Evolutionary conservation across 176 grass and related monocot species (phyloP).

Genomic region (Phyllostachys edulis): DNA sequence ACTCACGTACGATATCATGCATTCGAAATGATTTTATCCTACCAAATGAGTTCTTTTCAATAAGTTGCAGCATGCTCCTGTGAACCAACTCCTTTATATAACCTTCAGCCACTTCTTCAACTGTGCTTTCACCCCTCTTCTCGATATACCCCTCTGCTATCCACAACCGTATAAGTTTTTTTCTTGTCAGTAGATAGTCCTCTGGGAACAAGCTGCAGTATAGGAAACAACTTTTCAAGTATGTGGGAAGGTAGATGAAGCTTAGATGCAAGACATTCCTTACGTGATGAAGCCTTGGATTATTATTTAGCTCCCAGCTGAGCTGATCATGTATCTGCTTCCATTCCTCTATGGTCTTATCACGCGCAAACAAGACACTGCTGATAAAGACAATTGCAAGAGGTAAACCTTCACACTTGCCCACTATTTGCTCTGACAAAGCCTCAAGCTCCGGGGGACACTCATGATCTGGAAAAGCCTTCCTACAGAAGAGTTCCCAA

Average conservation of each 20-base stretch:
- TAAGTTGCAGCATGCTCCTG: slow-evolving; percentile 19
- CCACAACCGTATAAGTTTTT: slow-evolving; percentile 1
- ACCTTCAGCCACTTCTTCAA: slow-evolving; percentile 22
- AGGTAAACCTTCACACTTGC: not conserved
- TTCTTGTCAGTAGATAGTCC: slow-evolving; percentile 16
- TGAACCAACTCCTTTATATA: slow-evolving; percentile 27
- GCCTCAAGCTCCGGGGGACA: not conserved
- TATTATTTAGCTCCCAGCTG: not conserved
- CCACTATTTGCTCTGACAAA: not conserved
- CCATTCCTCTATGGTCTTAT: slow-evolving; percentile 3
- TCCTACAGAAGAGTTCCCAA: slow-evolving; percentile 24
- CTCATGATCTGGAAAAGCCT: not conserved
- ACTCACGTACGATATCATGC: slow-evolving; percentile 28
- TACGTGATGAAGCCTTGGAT: not conserved
- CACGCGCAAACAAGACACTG: not conserved
- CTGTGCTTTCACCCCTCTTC: not conserved
- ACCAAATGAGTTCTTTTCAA: not conserved
- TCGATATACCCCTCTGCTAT: not conserved
- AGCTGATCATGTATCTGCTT: not conserved
- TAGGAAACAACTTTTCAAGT: slow-evolving; percentile 25
- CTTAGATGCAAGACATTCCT: slow-evolving; percentile 12
- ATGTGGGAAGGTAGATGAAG: slow-evolving; percentile 18
- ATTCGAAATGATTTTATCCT: slow-evolving; percentile 8
- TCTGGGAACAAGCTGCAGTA: slow-evolving; percentile 15
- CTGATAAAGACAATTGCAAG: slow-evolving; percentile 7